Base-by-base conservation (phyloP, 345 rosid genomes). In the Rhizophora mangle region DNA sequence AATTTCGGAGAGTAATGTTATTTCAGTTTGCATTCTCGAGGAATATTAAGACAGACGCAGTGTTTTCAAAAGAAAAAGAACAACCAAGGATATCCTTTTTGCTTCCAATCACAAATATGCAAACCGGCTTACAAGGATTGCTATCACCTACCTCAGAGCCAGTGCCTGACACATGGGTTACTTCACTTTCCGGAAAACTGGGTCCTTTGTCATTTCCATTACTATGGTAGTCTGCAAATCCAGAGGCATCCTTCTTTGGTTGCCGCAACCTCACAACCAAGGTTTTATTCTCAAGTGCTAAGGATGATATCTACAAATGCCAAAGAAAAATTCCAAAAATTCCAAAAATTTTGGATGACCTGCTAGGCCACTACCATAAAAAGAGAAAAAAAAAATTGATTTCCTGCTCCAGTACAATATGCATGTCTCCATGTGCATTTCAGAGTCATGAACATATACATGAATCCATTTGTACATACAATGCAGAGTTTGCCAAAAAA, bases 181-280 rank as follows among this genome's bases (percentile, higher is more conserved):
- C 71, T 63, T 76, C 80, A 30, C 61, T 68, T 71, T 78, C 70
- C 10, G 76, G 47, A 66, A 63, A 64, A 20, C 68, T 60, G 53
- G 46, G 18, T 3, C 63, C 68, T 69, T 73, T 70, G 31, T 54
- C 72, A 60, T 60, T 66, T 32, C 54, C 67, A 55, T 64, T 69
- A 58, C 73, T 22, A 16, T 61, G 68, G 31, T 61, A 76, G 39
- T 77, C 60, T 62, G 11, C 32, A 68, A 26, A 56, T 60, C 57
- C 68, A 60, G 67, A 49, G 29, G 63, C 64, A 34, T 75, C 79
- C 71, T 83, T 77, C 37, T 74, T 79, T 21, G 54, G 64, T 57
- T 89, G 84, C 69, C 79, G 88, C 82, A 89, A 71, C 80, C 83
- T 85, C 76, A 78, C 69, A 69, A 77, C 76, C 85, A 91, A 77